A percentile compares a stretch with the other conserved stretches of the same genome.
These are phyloP conservation scores for Penicillium psychrofluorescens DNA, from an alignment of 495 filamentous ascomycete species.

Conservation along the genomic window DNA sequence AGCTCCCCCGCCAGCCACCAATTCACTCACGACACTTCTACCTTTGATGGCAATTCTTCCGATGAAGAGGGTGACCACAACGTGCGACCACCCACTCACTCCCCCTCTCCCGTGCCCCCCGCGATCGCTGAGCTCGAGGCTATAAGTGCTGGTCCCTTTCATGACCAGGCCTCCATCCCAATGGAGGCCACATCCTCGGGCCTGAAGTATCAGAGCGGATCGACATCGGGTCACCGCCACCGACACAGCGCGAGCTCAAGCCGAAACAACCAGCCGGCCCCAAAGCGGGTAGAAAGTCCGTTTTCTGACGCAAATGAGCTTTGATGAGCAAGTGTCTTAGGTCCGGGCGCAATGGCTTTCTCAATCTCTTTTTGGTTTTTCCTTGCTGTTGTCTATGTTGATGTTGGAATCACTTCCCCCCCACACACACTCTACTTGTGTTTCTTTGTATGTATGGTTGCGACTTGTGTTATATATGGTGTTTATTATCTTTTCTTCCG, in stretches of 20 bases:
- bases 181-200: slow-evolving; percentile 10
- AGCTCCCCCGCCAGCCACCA: slow-evolving; percentile 1
- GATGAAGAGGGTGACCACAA: slow-evolving; percentile 26
- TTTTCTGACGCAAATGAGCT: slow-evolving; percentile 45
- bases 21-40: slow-evolving; percentile 19
- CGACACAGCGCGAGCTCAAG: slow-evolving; percentile 11
- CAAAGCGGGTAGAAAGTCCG: slow-evolving; percentile 30
- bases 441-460: slow-evolving; percentile 20
- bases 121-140: slow-evolving; percentile 1
- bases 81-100: slow-evolving; percentile 9
- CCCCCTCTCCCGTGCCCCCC: slow-evolving; percentile 9
- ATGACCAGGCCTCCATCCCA: slow-evolving; percentile 36
- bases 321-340: slow-evolving; percentile 40
- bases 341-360: slow-evolving; percentile 2
- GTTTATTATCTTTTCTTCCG: slow-evolving; percentile 1
- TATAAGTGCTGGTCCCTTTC: slow-evolving; percentile 52
- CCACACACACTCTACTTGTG: neutral
- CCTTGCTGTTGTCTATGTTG: neutral
- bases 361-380: slow-evolving; percentile 2
- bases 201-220: slow-evolving; percentile 5
- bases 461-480: slow-evolving; percentile 10
- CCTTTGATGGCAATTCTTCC: slow-evolving; percentile 31
- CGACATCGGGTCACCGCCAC: neutral
- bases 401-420: neutral
- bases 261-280: slow-evolving; percentile 18